Evolutionary conservation across 2,329 filamentous ascomycete species (phyloP), one percentile per base, ranked within the genome.

Genomic region (Hymenoscyphus fructigenus): DNA sequence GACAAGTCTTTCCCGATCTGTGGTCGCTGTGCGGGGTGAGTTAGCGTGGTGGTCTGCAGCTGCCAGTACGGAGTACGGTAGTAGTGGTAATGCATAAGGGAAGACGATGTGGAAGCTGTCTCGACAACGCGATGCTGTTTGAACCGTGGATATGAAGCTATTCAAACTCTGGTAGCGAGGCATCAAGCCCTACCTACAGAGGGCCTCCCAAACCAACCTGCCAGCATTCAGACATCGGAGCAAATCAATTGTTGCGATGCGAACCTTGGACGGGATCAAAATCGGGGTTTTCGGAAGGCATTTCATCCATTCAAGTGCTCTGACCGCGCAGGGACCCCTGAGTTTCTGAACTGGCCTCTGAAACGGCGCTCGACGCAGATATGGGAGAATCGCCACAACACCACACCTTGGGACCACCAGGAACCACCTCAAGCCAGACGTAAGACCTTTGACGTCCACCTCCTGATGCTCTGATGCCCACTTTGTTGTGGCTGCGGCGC

Each of bases 131-230:
- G 23, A 53, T 36, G 26, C 15, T 17, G 55, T 57, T 57, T 53
- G 47, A 53, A 53, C 20, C 47, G 23, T 57, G 55, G 32, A 32
- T 28, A 32, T 57, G 26, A 57, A 57, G 55, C 28, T 57, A 57
- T 57, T 57, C 55, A 32, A 57, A 57, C 28, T 57, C 55, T n/a
- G 55, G 55, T 57, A 57, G 32, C 55, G 55, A 29, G 15, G 26
- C 55, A 36, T 57, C 55, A 57, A 53, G 47, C 44, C 44, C 17
- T 20, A 23, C 28, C 6, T 29, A 32, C 41, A 47, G 41, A 20
- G 17, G 1, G 41, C 6, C 41, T n/a, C n/a, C 20, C 7, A 20
- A n/a, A 50, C 10, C 5, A 12, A 9, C 53, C 12, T 56, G 10
- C 53, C 23, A n/a, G 53, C 29, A 14, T 10, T 14, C 55, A 57